Conservation (phyloP, 2,329 filamentous ascomycete species). For the Claviceps cyperi region DNA sequence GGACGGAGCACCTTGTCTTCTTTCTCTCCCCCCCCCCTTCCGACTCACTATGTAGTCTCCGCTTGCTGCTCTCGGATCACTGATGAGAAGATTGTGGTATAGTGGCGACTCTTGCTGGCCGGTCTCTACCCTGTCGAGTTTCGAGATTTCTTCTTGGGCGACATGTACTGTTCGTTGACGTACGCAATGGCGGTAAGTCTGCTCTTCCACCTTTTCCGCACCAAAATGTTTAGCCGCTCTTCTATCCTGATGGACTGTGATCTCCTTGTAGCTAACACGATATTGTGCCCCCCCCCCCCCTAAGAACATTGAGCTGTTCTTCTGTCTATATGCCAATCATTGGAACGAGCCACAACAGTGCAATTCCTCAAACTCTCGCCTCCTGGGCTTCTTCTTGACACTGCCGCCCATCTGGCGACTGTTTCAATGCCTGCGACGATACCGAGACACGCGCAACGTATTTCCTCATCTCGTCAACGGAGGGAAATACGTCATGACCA, state of each 20-base stretch:
- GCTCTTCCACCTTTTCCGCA: neutral
- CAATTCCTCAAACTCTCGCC: conserved; percentile 71
- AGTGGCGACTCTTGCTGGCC: conserved; percentile 76
- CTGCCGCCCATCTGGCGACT: conserved; percentile 83
- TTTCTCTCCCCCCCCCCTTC: neutral
- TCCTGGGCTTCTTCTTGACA: conserved; percentile 72
- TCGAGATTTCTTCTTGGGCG: conserved; percentile 90
- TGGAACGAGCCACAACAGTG: conserved; percentile 66
- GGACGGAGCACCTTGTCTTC: neutral
- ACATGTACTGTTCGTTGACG: conserved; percentile 93
- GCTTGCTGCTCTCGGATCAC: neutral
- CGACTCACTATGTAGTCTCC: neutral
- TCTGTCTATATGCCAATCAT: conserved; percentile 72
- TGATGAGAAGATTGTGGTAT: neutral
- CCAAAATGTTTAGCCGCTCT: no score
- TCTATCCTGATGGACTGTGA: no score
- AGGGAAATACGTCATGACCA: conserved; percentile 79
- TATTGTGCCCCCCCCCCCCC: no score
- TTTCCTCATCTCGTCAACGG: conserved; percentile 91
- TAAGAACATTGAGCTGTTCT: conserved; percentile 90
- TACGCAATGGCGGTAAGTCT: conserved; percentile 69
- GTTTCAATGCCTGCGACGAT: conserved; percentile 81
- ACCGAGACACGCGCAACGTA: conserved; percentile 68
- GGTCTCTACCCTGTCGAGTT: conserved; percentile 91
- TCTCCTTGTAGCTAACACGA: neutral